Base-by-base conservation (phyloP, 2,329 filamentous ascomycete species). In the Aspergillus jensenii region DNA sequence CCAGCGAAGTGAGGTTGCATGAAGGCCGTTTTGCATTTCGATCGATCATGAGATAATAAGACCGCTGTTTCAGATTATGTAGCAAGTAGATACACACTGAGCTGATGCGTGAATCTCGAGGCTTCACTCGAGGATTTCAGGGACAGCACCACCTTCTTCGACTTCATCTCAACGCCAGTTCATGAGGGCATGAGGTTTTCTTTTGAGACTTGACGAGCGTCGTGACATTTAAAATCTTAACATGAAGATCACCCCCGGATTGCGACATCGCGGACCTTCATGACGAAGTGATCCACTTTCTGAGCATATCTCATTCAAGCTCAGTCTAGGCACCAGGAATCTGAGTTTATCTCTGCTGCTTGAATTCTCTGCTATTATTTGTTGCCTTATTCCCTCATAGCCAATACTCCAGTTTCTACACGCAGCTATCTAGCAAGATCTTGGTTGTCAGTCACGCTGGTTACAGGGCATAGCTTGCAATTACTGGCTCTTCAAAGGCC, bases 401-500 rank as follows among this genome's bases (percentile, higher is more conserved):
- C 3, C 7, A n/a, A 33, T 3, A 48, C 37, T 21, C 3, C 19
- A 14, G 35, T 3, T 9, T 19, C 27, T 21, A 33, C 27, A 48
- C n/a, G 2, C 5, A 27, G 8, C 44, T 15, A 33, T 27, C 27
- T 23, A n/a, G 12, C 44, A 6, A 8, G 6, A 9, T 21, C 23
- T 31, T 35, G 5, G 15, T 17, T 21, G 15, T 37, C 33, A 49
- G 7, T 27, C 40, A 43, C 11, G 27, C 31, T 37, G n/a, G 14
- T 40, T 19, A 57, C 19, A 45, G 55, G 21, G 76, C 77, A 71
- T 80, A 80, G 14, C 64, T 49, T 59, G 61, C 75, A 51, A 81
- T 72, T 4, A 66, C 46, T n/a, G 79, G 78, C 68, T 82, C 80
- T 2, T 44, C 53, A 2, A 63, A 54, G 4, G 68, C 63, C 65